A percentile compares a stretch with the other conserved stretches of the same genome.
Evolutionary conservation across 495 filamentous ascomycete genomes (phyloP).

Genomic region (Aspergillus ostianus): DNA sequence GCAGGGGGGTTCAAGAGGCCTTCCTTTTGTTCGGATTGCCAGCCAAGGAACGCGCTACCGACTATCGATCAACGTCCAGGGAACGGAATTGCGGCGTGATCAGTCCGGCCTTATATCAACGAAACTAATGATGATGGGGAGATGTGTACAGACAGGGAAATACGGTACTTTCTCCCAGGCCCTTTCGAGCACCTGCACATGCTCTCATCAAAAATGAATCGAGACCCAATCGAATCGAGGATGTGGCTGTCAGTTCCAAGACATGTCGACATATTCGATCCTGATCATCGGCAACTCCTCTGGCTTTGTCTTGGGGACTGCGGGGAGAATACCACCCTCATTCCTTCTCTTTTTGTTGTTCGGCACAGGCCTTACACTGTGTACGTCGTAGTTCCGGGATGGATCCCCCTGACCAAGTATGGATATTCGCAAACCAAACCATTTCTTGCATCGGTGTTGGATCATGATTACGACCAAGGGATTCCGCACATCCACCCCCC

Average conservation of each 20-base stretch:
- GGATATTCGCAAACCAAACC: background rate
- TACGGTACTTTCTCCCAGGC: background rate
- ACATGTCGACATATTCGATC: slow-evolving; percentile 1
- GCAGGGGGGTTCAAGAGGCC: background rate
- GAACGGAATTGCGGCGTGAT: background rate
- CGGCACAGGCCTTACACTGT: too few relatives aligned
- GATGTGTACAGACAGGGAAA: too few relatives aligned
- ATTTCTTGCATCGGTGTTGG: background rate
- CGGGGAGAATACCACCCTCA: background rate
- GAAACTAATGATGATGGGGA: background rate
- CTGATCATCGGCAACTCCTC: background rate
- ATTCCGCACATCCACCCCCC: background rate
- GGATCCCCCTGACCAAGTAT: background rate
- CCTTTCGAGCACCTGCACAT: background rate
- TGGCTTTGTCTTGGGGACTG: slow-evolving; percentile 1
- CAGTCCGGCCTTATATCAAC: background rate
- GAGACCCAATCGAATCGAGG: slow-evolving; percentile 2
- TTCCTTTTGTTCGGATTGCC: background rate
- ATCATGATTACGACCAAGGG: background rate
- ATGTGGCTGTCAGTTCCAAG: background rate
- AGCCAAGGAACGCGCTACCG: background rate
- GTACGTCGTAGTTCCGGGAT: too few relatives aligned
- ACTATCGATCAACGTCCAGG: background rate
- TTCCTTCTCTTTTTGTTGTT: background rate
- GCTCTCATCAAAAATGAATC: background rate